Percentiles rank a stretch among this genome's conserved stretches.
phyloP scores from a whole-genome alignment of 352 stramenopile genomes.

The Phytophthora aleatoria region DNA sequence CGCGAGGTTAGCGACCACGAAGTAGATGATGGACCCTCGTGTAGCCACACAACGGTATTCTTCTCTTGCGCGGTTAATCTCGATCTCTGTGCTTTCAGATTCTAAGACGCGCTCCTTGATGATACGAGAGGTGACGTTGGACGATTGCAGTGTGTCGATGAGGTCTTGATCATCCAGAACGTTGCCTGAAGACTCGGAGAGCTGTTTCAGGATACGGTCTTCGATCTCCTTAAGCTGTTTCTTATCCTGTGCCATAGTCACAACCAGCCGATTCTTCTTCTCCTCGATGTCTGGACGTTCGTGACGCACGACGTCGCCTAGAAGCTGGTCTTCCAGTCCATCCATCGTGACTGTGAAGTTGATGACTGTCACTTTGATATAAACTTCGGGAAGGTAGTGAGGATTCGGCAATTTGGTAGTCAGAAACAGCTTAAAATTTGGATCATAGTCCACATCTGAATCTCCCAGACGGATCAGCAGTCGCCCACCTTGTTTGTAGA shows the following conservation, averaged over 20 bases:
- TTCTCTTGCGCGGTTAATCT: slow-evolving; percentile 91
- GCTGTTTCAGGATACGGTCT: slow-evolving; percentile 91
- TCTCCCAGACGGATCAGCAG: slow-evolving; percentile 91
- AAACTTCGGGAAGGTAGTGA: slow-evolving; percentile 94
- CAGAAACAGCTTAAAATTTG: slow-evolving; percentile 91
- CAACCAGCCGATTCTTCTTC: slow-evolving; percentile 92
- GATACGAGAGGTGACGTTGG: slow-evolving; percentile 83
- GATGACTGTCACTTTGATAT: slow-evolving; percentile 97
- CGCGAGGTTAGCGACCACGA: slow-evolving; percentile 92
- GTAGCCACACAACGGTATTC: slow-evolving; percentile 92
- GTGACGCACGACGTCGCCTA: slow-evolving; percentile 92
- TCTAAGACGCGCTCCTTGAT: slow-evolving; percentile 92
- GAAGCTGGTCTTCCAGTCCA: slow-evolving; percentile 92
- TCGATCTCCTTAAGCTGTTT: slow-evolving; percentile 94
- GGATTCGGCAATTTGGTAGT: slow-evolving; percentile 95
- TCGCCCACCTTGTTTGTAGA: slow-evolving; percentile 92
- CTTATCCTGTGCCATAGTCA: slow-evolving; percentile 94
- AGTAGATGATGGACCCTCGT: slow-evolving; percentile 94
- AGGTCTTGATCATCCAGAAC: slow-evolving; percentile 93
- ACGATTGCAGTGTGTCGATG: slow-evolving; percentile 86
- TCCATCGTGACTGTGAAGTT: slow-evolving; percentile 97
- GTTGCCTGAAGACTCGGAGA: slow-evolving; percentile 92
- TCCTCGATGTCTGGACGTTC: slow-evolving; percentile 94
- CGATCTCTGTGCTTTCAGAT: slow-evolving; percentile 88
- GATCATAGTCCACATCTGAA: slow-evolving; percentile 93